Evolutionary conservation across 108 stramenopile species (phyloP), one percentile per base, ranked within the genome.

Genomic region (Pseudonitzschia multistriata): DNA sequence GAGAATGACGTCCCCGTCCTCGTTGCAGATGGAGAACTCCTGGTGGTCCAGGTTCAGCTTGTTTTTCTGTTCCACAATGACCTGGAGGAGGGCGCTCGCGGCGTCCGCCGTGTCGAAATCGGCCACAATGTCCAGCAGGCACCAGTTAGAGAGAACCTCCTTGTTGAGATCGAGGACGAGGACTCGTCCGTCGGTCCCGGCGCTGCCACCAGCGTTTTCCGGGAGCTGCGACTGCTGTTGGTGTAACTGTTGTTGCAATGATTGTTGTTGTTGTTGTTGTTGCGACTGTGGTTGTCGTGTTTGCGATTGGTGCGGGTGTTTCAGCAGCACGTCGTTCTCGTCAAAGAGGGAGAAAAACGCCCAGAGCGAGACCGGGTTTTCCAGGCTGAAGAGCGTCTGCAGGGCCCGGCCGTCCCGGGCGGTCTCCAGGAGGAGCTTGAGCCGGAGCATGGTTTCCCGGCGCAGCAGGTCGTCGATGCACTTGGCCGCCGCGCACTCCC

Each of bases 81-180:
- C 33, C 31, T 71, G 70, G 45, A 71, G 59, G 28, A 71, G 48
- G 13, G 59, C 59, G 17, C 59, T 47, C 28, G 59, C 35, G 11
- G 70, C 37, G 27, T 61, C 59, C 4, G 30, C 28, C 24, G 39
- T 71, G 40, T 71, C 70, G n/a, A 61, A 42, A 30, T 71, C 70
- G 27, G 59, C 70, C 0, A 71, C 35, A 19, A 71, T 71, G 14
- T 71, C 70, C 8, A 71, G 60, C 19, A 60, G 10, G 11, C 57
- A 53, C 70, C 70, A 71, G 13, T 42, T 57, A 0, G 39, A 40
- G n/a, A 60, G 28, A 7, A 42, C 28, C 42, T 61, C 47, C 19
- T 21, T 35, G 40, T 71, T 71, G 39, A 71, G 45, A 71, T 71
- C 70, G 22, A 71, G 37, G 10, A 36, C 1, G 30, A 60, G 27